A percentile compares a stretch with the other conserved stretches of the same genome.
phyloP scores from a whole-genome alignment of 2,329 filamentous ascomycete genomes.

The Diaporthe sp. region DNA sequence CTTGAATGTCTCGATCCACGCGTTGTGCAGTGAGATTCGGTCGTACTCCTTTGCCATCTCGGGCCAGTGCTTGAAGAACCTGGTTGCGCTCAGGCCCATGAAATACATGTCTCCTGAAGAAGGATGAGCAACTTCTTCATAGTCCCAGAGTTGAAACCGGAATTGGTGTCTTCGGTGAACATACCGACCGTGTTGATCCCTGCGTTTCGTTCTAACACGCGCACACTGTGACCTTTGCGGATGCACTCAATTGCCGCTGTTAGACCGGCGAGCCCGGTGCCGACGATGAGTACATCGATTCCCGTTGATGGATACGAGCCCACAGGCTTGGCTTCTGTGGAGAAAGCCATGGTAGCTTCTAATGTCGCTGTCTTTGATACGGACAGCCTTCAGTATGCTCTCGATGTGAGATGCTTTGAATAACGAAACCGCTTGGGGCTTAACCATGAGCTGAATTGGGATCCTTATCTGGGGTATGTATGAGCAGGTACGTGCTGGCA shows the following conservation, averaged over 20 bases:
- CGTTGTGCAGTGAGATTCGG: slow-evolving; percentile 65
- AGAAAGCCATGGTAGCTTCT: background rate
- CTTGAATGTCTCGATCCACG: slow-evolving; percentile 69
- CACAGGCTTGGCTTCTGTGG: background rate
- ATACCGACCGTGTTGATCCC: background rate
- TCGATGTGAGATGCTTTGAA: background rate
- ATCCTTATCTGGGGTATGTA: background rate
- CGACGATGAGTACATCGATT: slow-evolving; percentile 51
- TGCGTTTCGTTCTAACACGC: slow-evolving; percentile 61
- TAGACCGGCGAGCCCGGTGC: slow-evolving; percentile 71
- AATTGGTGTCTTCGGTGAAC: background rate
- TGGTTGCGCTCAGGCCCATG: slow-evolving; percentile 12
- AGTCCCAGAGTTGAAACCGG: too few species aligned
- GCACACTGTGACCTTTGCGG: slow-evolving; percentile 69
- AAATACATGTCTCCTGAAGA: slow-evolving; percentile 3
- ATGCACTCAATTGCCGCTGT: slow-evolving; percentile 73
- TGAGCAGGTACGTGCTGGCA: background rate
- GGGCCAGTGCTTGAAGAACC: slow-evolving; percentile 25
- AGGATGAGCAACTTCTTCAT: background rate
- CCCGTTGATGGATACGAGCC: background rate
- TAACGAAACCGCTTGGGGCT: background rate
- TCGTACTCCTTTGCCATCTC: slow-evolving; percentile 66
- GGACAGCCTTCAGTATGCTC: too few species aligned
- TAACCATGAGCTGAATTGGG: too few species aligned
- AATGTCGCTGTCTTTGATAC: accelerated